Evolutionary conservation across 2,329 filamentous ascomycete genomes (phyloP).

Genomic region (Pseudocercospora eumusae): DNA sequence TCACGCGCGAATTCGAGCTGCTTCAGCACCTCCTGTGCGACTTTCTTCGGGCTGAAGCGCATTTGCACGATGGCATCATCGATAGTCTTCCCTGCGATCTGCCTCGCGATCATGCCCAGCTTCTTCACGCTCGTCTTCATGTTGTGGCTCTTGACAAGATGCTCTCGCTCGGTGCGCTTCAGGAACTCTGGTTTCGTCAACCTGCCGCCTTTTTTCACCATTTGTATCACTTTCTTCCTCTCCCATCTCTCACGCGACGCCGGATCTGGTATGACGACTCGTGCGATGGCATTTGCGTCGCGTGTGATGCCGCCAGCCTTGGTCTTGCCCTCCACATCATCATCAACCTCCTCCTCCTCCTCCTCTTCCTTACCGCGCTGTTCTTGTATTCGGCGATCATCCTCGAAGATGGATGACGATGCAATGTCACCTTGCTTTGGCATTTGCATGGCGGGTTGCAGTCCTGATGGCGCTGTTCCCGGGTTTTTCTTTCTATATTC

Average conservation of each 20-base stretch:
- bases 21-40: conserved; percentile 73
- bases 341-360: conserved; percentile 28
- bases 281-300: conserved; percentile 58
- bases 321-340: conserved; percentile 23
- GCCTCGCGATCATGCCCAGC: conserved; percentile 77
- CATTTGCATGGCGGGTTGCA: conserved; percentile 19
- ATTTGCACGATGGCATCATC: conserved; percentile 94
- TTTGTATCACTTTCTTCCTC: conserved; percentile 77
- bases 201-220: conserved; percentile 68
- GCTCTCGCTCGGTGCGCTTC: conserved; percentile 63
- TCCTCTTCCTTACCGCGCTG: conserved; percentile 23
- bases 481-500: conserved; percentile 50
- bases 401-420: conserved; percentile 56
- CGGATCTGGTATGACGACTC: conserved; percentile 74
- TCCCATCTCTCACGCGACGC: conserved; percentile 71
- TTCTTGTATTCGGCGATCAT: conserved; percentile 38
- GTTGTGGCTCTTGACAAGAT: conserved; percentile 64
- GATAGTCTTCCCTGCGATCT: conserved; percentile 90
- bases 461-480: conserved; percentile 10
- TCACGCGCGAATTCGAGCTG: conserved; percentile 82
- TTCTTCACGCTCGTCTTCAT: conserved; percentile 92
- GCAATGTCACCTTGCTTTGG: conserved; percentile 48
- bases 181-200: conserved; percentile 67
- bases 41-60: conserved; percentile 93
- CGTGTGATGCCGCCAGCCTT: conserved; percentile 34